These are phyloP conservation scores for Nakaseomyces kungkrabaensis DNA, from an alignment of 1,139 yeast genomes.

Conservation along the genomic window DNA sequence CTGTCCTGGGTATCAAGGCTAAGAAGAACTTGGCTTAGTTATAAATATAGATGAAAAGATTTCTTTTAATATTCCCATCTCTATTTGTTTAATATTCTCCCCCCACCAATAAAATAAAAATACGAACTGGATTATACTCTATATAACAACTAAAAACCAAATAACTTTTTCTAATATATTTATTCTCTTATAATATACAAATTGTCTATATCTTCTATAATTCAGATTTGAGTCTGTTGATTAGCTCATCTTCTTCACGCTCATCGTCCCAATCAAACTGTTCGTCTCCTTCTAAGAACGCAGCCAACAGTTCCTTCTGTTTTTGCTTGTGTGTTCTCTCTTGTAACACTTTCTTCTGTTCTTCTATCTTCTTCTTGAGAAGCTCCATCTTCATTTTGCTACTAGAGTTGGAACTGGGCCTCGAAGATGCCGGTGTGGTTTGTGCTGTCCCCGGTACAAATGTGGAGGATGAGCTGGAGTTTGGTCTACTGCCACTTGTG, in stretches of 20 bases:
- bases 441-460: slow-evolving; percentile 1
- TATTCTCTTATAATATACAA: too few species aligned
- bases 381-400: slow-evolving; percentile 9
- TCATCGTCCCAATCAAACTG: slow-evolving; percentile 24
- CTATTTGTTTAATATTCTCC: too few species aligned
- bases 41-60: not conserved
- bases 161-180: too few species aligned
- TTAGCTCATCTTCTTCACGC: slow-evolving; percentile 13
- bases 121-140: too few species aligned
- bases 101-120: too few species aligned
- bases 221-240: slow-evolving; percentile 1
- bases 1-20: slow-evolving; percentile 60
- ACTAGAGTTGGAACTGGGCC: slow-evolving; percentile 7
- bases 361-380: slow-evolving; percentile 25
- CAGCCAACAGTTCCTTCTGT: slow-evolving; percentile 22
- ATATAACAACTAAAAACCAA: not conserved
- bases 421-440: slow-evolving; percentile 1
- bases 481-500: not conserved
- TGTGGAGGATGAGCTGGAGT: not conserved
- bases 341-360: slow-evolving; percentile 20
- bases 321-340: slow-evolving; percentile 19
- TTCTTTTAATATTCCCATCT: too few species aligned
- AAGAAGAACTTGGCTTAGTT: slow-evolving; percentile 16
- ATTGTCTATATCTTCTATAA: not conserved
- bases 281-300: slow-evolving; percentile 23